Evolutionary conservation across 2,329 filamentous ascomycete species (phyloP).

Genomic region (Trichoderma sp.): DNA sequence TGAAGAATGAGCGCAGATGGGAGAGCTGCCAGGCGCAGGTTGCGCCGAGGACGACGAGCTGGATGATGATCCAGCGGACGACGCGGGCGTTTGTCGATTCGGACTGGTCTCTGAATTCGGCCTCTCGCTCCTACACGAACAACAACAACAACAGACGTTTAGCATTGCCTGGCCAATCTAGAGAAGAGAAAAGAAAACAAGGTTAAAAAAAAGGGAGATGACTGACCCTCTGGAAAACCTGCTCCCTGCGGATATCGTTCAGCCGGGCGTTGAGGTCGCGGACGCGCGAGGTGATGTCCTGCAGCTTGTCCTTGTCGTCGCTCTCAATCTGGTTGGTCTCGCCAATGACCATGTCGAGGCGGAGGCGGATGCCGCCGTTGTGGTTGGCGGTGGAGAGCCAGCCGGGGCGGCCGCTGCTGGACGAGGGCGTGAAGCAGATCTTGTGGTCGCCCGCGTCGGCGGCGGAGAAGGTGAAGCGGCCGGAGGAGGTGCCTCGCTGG

Average conservation of each 20-base stretch:
- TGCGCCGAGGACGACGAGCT: constrained; percentile 77
- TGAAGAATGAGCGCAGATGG: constrained; percentile 95
- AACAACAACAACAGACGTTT: background rate
- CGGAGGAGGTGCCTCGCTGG: constrained; percentile 72
- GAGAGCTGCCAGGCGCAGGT: constrained; percentile 98
- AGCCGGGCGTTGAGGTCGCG: constrained; percentile 86
- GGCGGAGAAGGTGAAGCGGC: constrained; percentile 94
- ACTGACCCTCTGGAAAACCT: constrained; percentile 89
- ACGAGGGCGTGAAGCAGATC: constrained; percentile 88
- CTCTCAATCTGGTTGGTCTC: constrained; percentile 93
- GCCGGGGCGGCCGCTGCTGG: constrained; percentile 66
- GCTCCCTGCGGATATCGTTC: constrained; percentile 87
- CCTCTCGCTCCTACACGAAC: constrained; percentile 78
- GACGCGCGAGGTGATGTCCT: constrained; percentile 84
- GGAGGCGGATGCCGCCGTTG: constrained; percentile 79
- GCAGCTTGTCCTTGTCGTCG: constrained; percentile 88
- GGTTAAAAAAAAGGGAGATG: background rate
- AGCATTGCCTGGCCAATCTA: background rate
- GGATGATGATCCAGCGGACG: constrained; percentile 90
- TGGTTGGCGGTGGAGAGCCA: constrained; percentile 70
- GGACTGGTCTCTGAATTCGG: constrained; percentile 97
- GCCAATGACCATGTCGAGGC: constrained; percentile 88
- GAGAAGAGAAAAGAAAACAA: background rate
- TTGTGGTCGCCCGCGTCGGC: constrained; percentile 94
- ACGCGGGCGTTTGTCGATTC: constrained; percentile 90